phyloP scores from a whole-genome alignment of 257 asterid species.

The Oldenlandia corymbosa region DNA sequence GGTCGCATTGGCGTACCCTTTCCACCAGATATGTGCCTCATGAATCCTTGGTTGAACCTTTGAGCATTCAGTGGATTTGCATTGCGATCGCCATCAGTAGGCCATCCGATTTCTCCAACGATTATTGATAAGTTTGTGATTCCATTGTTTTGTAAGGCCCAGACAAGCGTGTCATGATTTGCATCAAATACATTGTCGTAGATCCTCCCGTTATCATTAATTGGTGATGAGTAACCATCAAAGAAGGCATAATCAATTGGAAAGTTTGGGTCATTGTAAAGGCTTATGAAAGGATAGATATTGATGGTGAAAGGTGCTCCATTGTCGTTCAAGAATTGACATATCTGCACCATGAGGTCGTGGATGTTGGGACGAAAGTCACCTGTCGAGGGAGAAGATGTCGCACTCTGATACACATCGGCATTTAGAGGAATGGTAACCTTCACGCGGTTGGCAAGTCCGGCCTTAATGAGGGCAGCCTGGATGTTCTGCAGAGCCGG shows the following conservation, averaged over 20 bases:
- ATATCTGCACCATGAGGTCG: slow-evolving; percentile 23
- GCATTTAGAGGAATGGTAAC: slow-evolving; percentile 30
- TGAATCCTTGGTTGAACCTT: slow-evolving; percentile 29
- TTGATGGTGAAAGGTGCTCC: slow-evolving; percentile 27
- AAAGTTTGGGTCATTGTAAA: slow-evolving; percentile 8
- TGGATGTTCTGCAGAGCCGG: slow-evolving; percentile 32
- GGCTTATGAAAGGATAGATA: slow-evolving; percentile 25
- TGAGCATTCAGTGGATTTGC: slow-evolving; percentile 20
- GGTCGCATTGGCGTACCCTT: slow-evolving; percentile 28
- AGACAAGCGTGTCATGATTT: slow-evolving; percentile 25
- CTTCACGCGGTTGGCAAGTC: slow-evolving; percentile 27
- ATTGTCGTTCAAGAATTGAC: slow-evolving; percentile 18
- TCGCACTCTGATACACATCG: slow-evolving; percentile 24
- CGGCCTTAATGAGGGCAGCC: slow-evolving; percentile 30
- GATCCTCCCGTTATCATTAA: slow-evolving; percentile 20
- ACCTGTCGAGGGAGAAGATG: slow-evolving; percentile 24
- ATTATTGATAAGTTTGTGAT: slow-evolving; percentile 22
- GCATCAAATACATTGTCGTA: slow-evolving; percentile 29
- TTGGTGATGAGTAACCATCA: slow-evolving; percentile 26
- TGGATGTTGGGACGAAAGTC: slow-evolving; percentile 22
- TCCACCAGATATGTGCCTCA: slow-evolving; percentile 19
- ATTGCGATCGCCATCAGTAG: slow-evolving; percentile 18
- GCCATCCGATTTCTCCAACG: slow-evolving; percentile 29
- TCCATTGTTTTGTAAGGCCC: slow-evolving; percentile 31
- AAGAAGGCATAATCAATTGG: slow-evolving; percentile 26